Base-by-base conservation (phyloP, 352 stramenopile genomes). In the Phytopythium helicoides region DNA sequence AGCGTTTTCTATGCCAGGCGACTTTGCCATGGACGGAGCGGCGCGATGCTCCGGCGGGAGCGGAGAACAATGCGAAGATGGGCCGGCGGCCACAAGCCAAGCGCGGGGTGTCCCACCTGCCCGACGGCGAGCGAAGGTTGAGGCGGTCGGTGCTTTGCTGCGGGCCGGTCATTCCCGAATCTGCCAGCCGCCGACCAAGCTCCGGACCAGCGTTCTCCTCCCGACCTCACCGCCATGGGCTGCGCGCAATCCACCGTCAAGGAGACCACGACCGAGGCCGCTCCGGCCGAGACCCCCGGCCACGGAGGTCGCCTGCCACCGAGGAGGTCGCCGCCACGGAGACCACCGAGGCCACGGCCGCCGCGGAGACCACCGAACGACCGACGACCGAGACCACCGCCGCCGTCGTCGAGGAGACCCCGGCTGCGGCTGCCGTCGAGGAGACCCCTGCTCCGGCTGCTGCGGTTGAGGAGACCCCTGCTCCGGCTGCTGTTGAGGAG, bases 161-260 rank as follows among this genome's bases (percentile, higher is more conserved):
- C n/a, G 15, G 22, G 16, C 18, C 14, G 10, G 23, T 49, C 42
- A 49, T 26, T 49, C 23, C 16, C 42, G 18, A 49, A 49, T 49
- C 42, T 49, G 9, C 42, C 6, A 14, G 22, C 42, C 26, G 23
- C 23, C 18, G 42, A 22, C 42, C 14, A 22, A 35, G 41, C 41
- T 28, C 23, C 21, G 18, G 41, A 34, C 39, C n/a, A 22, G 14
- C 12, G 11, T 23, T 6, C 12, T 15, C 19, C 40, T 1, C 23
- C 25, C 33, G n/a, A 36, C 19, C 23, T 14, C 34, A 38, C 18
- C 22, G 23, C 23, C 33, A 53, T 53, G 47, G 47, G 47, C 47
- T 53, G 47, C 47, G 23, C 35, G 33, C 47, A 53, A 53, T 53
- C 47, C 12, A 53, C 47, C 25, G 47, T 53, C 33, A 42, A 40